phyloP scores from a whole-genome alignment of 345 rosid genomes.

The Garcia nutans region DNA sequence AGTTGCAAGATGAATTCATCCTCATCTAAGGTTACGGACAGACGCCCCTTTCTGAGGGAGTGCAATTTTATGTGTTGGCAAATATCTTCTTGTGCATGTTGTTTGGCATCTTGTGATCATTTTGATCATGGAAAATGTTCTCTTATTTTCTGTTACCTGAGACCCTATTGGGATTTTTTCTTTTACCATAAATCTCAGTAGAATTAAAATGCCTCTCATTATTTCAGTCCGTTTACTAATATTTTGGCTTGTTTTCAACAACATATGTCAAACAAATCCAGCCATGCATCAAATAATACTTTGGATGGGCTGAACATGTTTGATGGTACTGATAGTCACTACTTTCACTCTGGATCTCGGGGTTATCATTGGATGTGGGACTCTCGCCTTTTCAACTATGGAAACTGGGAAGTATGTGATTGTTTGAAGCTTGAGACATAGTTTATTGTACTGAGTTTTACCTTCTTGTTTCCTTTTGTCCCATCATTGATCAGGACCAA shows the following conservation, averaged over 20 bases:
- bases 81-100: constrained; percentile 3
- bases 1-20: neutral
- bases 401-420: constrained; percentile 90
- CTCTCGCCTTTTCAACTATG: constrained; percentile 95
- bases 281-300: constrained; percentile 89
- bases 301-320: constrained; percentile 96
- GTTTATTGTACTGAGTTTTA: constrained; percentile 8
- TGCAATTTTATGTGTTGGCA: neutral
- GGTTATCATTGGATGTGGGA: constrained; percentile 99
- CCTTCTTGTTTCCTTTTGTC: constrained; percentile 10
- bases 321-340: constrained; percentile 91
- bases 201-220: neutral
- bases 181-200: neutral
- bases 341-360: constrained; percentile 80
- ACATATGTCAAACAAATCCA: constrained; percentile 30
- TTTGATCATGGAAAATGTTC: neutral
- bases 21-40: neutral
- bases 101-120: neutral
- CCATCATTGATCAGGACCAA: constrained; percentile 17
- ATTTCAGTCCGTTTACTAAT: neutral
- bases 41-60: neutral
- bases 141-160: neutral
- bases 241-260: constrained; percentile 13
- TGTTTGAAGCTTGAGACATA: constrained; percentile 11
- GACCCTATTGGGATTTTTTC: neutral